Conservation (phyloP, 2,329 filamentous ascomycete genomes). For the Colletotrichum simmondsii region DNA sequence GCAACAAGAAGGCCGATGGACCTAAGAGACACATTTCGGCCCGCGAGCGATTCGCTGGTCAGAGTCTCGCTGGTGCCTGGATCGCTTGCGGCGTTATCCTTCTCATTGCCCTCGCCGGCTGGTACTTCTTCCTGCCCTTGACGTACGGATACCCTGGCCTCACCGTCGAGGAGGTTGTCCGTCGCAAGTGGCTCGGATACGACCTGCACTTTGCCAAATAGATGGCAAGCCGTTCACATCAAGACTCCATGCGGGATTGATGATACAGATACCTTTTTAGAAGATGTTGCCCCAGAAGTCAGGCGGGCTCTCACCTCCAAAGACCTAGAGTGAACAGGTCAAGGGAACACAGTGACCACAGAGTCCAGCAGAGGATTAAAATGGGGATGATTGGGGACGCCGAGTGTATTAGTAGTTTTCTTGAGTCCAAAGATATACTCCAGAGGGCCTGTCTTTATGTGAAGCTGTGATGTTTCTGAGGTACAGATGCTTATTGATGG, state of each 20-base stretch:
- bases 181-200: constrained; percentile 95
- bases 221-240: constrained; percentile 34
- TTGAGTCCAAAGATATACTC: constrained; percentile 18
- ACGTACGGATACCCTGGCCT: constrained; percentile 96
- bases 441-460: background rate
- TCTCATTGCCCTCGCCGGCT: constrained; percentile 75
- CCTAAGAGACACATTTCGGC: constrained; percentile 77
- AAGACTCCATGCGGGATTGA: background rate
- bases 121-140: constrained; percentile 93
- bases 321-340: background rate
- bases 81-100: constrained; percentile 79
- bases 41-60: constrained; percentile 81
- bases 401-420: constrained; percentile 28
- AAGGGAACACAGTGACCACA: constrained; percentile 15
- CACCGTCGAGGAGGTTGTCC: constrained; percentile 78
- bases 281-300: constrained; percentile 10
- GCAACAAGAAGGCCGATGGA: constrained; percentile 56
- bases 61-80: constrained; percentile 84
- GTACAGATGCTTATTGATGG: too few relatives aligned
- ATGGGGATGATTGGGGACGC: background rate
- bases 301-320: constrained; percentile 4
- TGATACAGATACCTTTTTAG: background rate
- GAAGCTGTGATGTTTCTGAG: background rate
- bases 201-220: constrained; percentile 99
- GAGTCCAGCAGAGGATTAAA: constrained; percentile 2